Percentiles rank a stretch among this genome's conserved stretches.
phyloP scores from a whole-genome alignment of 257 asterid genomes.

The Schizonepeta tenuifolia region DNA sequence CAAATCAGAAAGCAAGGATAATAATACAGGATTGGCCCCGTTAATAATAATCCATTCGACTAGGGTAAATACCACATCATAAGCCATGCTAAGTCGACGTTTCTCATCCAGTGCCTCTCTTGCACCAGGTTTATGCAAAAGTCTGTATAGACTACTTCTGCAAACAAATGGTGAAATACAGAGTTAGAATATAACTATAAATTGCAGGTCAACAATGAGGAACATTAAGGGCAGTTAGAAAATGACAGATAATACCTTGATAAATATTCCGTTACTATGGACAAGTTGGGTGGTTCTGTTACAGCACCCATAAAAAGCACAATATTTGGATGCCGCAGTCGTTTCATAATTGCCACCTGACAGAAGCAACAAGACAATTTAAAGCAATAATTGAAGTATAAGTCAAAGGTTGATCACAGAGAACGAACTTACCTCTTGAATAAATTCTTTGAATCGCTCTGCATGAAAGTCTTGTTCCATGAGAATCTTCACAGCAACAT shows the following conservation, averaged over 20 bases:
- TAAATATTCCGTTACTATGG: slow-evolving; percentile 88
- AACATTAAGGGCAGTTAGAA: slow-evolving; percentile 1
- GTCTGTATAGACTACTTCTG: slow-evolving; percentile 88
- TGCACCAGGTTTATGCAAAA: slow-evolving; percentile 78
- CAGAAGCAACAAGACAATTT: slow-evolving; percentile 38
- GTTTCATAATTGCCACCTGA: slow-evolving; percentile 91
- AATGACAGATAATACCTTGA: slow-evolving; percentile 58
- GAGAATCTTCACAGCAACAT: slow-evolving; percentile 92
- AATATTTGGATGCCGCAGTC: slow-evolving; percentile 90
- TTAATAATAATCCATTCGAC: neutral
- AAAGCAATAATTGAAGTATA: slow-evolving; percentile 28
- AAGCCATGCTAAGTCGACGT: slow-evolving; percentile 86
- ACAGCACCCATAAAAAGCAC: slow-evolving; percentile 98
- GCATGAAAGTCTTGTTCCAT: slow-evolving; percentile 86
- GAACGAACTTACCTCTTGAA: slow-evolving; percentile 64
- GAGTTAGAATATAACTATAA: slow-evolving; percentile 28
- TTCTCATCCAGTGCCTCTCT: slow-evolving; percentile 78
- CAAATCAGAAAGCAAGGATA: slow-evolving; percentile 21
- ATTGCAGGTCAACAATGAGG: slow-evolving; percentile 16
- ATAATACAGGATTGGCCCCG: slow-evolving; percentile 10
- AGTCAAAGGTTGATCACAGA: slow-evolving; percentile 21
- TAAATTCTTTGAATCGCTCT: slow-evolving; percentile 68
- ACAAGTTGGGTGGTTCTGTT: slow-evolving; percentile 79
- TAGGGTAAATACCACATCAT: slow-evolving; percentile 70
- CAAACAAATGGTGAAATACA: slow-evolving; percentile 32